Evolutionary conservation across 805 yeast genomes (phyloP), one percentile per base, ranked within the genome.

Genomic region (Yamadazyma kitorensis): DNA sequence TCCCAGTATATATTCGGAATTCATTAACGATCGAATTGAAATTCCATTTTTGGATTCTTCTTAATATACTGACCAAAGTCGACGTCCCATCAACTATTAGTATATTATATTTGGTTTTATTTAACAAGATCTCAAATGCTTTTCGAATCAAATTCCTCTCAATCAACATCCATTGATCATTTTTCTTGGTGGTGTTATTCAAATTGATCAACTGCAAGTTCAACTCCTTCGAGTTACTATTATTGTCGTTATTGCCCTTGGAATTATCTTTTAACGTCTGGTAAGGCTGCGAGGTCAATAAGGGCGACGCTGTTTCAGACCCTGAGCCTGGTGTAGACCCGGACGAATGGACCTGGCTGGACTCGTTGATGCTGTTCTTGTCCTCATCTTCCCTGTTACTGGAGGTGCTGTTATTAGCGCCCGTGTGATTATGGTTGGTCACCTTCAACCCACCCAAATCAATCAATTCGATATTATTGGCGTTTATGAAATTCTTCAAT

Each of bases 1-100:
- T 70, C 1, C 70, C 70, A 6, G 62, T 55, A 56, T 78, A 85
- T 6, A 85, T 68, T 34, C 96, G 67, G 58, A 87, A 93, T 55
- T 91, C 98, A 48, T 82, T 82, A 15, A 88, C 74, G 4, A 91
- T 78, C 13, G 94, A 81, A 16, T 89, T 78, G 52, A 83, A 82
- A 47, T 80, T 82, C 98, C 97, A 91, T 59, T 83, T 83, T 57
- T 86, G 93, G 24, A 89, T 68, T 53, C 82, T 80, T 33, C 98
- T 68, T 21, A 93, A 60, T 2, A 89, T 67, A 0, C 97, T 96
- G 8, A 87, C 76, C 13, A 89, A 70, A 9, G 93, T 77, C 39
- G 83, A 81, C 5, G 89, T 80, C 24, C 83, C 75, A 52, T 93
- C 98, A 15, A 93, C 78, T 10, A 91, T 56, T 28, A 91, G 62